Percentiles rank a stretch among this genome's conserved stretches.
Evolutionary conservation across 192 early-diverging fungal genomes (phyloP).

Genomic region (Rhizophagus sp.): DNA sequence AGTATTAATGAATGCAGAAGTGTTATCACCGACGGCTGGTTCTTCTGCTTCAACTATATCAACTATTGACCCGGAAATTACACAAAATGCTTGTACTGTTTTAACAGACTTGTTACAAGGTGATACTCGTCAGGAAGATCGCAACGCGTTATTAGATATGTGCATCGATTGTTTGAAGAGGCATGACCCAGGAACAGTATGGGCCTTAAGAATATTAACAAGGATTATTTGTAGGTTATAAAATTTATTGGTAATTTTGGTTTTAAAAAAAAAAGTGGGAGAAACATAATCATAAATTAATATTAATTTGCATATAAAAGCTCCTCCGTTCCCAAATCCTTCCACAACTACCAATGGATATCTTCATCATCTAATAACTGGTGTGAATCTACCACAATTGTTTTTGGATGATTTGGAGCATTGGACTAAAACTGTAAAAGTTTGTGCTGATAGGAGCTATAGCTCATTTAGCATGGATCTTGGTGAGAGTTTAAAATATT

Average conservation of each 20-base stretch:
- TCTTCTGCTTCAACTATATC: constrained; percentile 22
- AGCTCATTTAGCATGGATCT: constrained; percentile 29
- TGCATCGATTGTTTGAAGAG: constrained; percentile 41
- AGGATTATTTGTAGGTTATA: constrained; percentile 38
- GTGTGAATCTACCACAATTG: constrained; percentile 17
- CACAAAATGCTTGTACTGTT: constrained; percentile 32
- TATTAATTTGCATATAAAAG: not conserved
- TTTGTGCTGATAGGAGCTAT: constrained; percentile 3
- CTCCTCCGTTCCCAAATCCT: constrained; percentile 14
- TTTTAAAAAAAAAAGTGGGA: not conserved
- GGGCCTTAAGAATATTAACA: constrained; percentile 43
- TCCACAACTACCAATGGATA: not conserved
- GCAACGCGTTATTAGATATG: constrained; percentile 30
- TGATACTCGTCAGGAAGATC: constrained; percentile 39
- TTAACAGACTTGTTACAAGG: constrained; percentile 38
- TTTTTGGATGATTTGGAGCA: constrained; percentile 32
- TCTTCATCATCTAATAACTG: constrained; percentile 16
- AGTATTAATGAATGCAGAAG: constrained; percentile 24
- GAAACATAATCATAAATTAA: not conserved
- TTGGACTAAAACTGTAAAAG: constrained; percentile 31
- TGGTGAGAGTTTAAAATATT: not conserved
- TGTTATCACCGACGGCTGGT: constrained; percentile 10
- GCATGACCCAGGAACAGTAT: constrained; percentile 47
- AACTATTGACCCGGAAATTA: constrained; percentile 39
- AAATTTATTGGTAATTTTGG: not conserved